phyloP scores from a whole-genome alignment of 2,329 filamentous ascomycete species.

The Aspergillus flavus region DNA sequence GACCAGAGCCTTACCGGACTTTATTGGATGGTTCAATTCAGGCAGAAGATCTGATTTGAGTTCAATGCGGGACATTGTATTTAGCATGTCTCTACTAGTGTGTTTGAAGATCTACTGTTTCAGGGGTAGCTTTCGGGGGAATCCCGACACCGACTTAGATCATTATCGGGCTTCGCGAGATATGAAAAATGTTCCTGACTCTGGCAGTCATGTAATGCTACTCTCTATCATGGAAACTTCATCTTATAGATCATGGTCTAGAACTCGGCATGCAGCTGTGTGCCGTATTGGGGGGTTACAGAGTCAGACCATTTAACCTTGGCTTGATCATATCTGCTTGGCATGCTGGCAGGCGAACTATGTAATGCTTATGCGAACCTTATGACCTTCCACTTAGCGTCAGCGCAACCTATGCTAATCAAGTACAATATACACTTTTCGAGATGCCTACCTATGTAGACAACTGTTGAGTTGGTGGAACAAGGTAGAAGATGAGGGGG shows the following conservation, averaged over 20 bases:
- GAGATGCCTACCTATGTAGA: no score
- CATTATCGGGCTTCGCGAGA: neutral
- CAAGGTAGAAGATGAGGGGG: no score
- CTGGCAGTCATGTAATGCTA: neutral
- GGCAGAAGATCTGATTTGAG: neutral
- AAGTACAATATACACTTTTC: no score
- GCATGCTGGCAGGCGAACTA: neutral
- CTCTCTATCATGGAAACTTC: fast-evolving
- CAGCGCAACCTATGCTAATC: no score
- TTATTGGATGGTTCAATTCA: neutral
- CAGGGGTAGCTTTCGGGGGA: neutral
- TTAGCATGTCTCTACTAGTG: no score
- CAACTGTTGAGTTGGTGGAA: no score
- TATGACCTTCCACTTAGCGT: neutral
- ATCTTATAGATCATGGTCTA: neutral
- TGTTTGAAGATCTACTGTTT: neutral
- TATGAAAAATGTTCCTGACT: fast-evolving
- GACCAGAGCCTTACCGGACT: neutral
- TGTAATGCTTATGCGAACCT: neutral
- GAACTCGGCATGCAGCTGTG: neutral
- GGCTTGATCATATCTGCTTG: neutral
- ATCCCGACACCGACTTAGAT: fast-evolving
- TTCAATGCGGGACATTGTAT: neutral
- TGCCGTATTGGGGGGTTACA: neutral
- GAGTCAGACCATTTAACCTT: neutral